phyloP scores from a whole-genome alignment of 2,329 filamentous ascomycete species.

The Colletotrichum falcatum region DNA sequence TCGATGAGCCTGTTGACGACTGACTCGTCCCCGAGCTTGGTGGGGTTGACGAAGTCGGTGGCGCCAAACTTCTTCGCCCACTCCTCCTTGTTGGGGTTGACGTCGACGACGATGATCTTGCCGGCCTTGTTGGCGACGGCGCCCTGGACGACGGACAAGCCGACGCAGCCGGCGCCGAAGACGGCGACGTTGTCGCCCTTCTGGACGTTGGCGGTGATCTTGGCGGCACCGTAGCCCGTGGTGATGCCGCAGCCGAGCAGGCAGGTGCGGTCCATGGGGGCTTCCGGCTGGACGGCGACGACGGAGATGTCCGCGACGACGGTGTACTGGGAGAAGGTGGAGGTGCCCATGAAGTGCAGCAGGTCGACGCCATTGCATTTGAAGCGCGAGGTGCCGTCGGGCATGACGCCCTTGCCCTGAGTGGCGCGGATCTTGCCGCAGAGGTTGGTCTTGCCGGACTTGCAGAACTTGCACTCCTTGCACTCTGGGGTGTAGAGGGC shows the following conservation, averaged over 20 bases:
- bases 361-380: constrained; percentile 94
- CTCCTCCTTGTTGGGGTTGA: constrained; percentile 91
- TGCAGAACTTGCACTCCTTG: constrained; percentile 99
- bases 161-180: constrained; percentile 96
- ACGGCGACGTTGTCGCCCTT: constrained; percentile 89
- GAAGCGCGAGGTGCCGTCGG: constrained; percentile 95
- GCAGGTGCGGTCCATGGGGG: constrained; percentile 95
- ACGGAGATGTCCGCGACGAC: constrained; percentile 99
- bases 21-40: constrained; percentile 79
- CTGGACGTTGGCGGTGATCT: constrained; percentile 92
- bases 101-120: constrained; percentile 79
- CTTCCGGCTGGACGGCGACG: constrained; percentile 89
- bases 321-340: constrained; percentile 98
- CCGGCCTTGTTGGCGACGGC: constrained; percentile 85
- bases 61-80: constrained; percentile 96
- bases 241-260: constrained; percentile 98
- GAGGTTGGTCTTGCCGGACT: constrained; percentile 98
- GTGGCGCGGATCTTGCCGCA: constrained; percentile 98
- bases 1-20: constrained; percentile 94
- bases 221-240: constrained; percentile 95
- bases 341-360: constrained; percentile 99
- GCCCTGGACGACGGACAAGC: constrained; percentile 94
- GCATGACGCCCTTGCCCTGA: constrained; percentile 96
- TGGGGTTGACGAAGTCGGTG: constrained; percentile 96
- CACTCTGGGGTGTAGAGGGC: constrained; percentile 97